Conservation (phyloP, 352 stramenopile species). For the Phytophthora aleatoria region DNA sequence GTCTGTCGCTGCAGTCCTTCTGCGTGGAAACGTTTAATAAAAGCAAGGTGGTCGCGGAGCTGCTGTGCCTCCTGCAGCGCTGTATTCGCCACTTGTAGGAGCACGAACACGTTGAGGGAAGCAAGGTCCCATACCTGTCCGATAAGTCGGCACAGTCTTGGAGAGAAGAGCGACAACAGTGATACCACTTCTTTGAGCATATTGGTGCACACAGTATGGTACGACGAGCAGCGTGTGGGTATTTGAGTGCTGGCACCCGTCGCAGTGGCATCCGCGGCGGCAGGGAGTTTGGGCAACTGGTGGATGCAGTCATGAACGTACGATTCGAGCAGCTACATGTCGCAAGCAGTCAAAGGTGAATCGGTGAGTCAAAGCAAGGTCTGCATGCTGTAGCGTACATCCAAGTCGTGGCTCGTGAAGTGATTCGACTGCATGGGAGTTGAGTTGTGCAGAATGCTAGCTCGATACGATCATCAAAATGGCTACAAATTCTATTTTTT, state of each 20-base stretch:
- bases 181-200: constrained; percentile 60
- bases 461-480: constrained; percentile 15
- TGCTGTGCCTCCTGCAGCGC: constrained; percentile 42
- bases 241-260: constrained; percentile 31
- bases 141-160: constrained; percentile 49
- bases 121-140: constrained; percentile 69
- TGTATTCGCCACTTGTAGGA: constrained; percentile 54
- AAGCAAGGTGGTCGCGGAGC: constrained; percentile 34
- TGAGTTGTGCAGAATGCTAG: not conserved
- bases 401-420: constrained; percentile 53
- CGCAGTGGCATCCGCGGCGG: constrained; percentile 11
- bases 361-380: not conserved
- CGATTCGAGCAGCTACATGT: constrained; percentile 50
- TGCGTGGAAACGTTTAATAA: constrained; percentile 38
- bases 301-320: constrained; percentile 61
- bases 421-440: constrained; percentile 43
- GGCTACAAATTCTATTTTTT: constrained; percentile 31
- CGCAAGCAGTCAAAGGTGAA: not conserved
- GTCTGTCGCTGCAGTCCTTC: constrained; percentile 40
- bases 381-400: constrained; percentile 21
- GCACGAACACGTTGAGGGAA: constrained; percentile 67
- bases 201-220: constrained; percentile 53
- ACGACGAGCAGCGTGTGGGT: constrained; percentile 44
- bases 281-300: constrained; percentile 47
- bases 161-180: constrained; percentile 52